Base-by-base conservation (phyloP, 2,329 filamentous ascomycete genomes). In the Cordyceps farinosa region DNA sequence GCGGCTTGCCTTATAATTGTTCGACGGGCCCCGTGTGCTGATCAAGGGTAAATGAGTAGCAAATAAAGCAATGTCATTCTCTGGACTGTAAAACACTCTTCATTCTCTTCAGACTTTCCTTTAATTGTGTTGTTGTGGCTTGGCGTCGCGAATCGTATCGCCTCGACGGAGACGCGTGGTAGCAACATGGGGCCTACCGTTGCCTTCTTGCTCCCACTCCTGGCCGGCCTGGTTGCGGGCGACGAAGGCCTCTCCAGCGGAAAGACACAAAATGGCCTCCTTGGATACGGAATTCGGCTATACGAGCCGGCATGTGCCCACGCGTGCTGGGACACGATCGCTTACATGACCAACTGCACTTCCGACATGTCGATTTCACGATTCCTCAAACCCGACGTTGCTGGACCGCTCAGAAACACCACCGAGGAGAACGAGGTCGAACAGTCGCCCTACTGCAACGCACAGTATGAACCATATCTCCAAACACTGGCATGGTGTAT, bases 231-330 rank as follows among this genome's bases (percentile, higher is more conserved):
- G 44, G 53, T 22, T 1, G 27, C 42, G 8, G 44, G 36, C 29
- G 13, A 57, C 3, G 44, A 50, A 15, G 47, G 44, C 17, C 53
- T 62, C 11, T 38, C 48, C 30, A 61, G 27, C 10, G 50, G 38
- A 10, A 61, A 55, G 15, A 38, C 40, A 5, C n/a, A 44, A 29
- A 53, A 68, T 29, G 70, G 69, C 42, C 63, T 71, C 62, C 68
- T 70, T 51, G 69, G 69, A 34, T 69, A 68, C 51, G 67, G 68
- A n/a, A 70, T 72, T 60, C 64, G 57, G 68, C 81, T 90, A n/a
- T 89, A 87, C 79, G 89, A 90, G 73, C 78, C 83, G 1, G 85
- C 89, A n/a, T 86, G 82, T 48, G 78, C 81, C 0, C 88, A 87
- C 66, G 87, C 87, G 0, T 81, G 78, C 0, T 85, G 88, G 66